Base-by-base conservation (phyloP, 2,329 filamentous ascomycete genomes). In the Epicoccum sorghinum region DNA sequence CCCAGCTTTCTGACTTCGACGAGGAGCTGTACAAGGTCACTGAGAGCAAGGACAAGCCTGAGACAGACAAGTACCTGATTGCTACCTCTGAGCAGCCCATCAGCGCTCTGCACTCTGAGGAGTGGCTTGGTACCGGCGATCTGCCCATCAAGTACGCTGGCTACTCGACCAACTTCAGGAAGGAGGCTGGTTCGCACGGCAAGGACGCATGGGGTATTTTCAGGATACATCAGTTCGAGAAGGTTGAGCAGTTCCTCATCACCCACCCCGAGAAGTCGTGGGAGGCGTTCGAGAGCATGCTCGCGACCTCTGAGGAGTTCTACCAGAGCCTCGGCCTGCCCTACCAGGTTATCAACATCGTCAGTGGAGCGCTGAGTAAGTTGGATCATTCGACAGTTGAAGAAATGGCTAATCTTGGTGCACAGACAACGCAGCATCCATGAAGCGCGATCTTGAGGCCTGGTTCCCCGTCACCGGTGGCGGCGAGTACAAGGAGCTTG, bases 201-300 rank as follows among this genome's bases (percentile, higher is more conserved):
- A 89, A 91, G 73, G 92, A 99, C 74, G 93, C 93, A 1, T 99
- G 95, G 95, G 95, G 95, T 52, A 91, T 98, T 58, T 99, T 97
- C 84, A 89, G 95, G 61, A 93, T 98, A 25, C 95, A 99, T 75
- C 93, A 99, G 75, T 99, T 98, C 70, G 93, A 98, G 76, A 97
- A 73, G 63, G 67, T 73, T 3, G 71, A 73, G 58, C 71, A 74
- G 40, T 74, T 74, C 56, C 60, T 74, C 25, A 89, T 89, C 60
- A 74, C 70, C 24, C 90, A 96, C 67, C 92, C 91, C 0, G 91
- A 96, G 55, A 69, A 73, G 62, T 96, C 90, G 42, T 98, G 92
- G 92, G 86, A 96, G 72, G 87, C 89, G 55, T 97, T 98, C 67
- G 92, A 99, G 51, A 83, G 89, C 60, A 99, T 99, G 95, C 93